phyloP scores from a whole-genome alignment of 331 rosid genomes.

The Malus hybrid region DNA sequence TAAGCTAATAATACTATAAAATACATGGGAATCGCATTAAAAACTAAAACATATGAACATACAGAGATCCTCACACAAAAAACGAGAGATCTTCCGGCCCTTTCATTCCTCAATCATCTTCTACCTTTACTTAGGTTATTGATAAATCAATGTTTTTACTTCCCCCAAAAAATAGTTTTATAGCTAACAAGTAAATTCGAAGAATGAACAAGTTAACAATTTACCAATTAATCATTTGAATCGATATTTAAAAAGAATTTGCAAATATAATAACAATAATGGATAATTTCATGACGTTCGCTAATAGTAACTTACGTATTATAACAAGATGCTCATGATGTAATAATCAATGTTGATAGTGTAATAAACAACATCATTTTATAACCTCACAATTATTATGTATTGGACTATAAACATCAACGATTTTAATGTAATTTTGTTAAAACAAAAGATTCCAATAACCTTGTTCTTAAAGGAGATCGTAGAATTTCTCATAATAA shows the following conservation, averaged over 20 bases:
- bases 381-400: neutral
- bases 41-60: neutral
- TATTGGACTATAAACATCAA: neutral
- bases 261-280: neutral
- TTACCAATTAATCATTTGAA: neutral
- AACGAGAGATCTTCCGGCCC: conserved; percentile 40
- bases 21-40: neutral
- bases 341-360: no score
- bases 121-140: conserved; percentile 42
- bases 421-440: neutral
- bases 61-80: conserved; percentile 36
- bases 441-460: neutral
- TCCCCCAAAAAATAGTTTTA: neutral
- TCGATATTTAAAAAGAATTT: neutral
- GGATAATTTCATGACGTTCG: neutral
- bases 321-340: neutral
- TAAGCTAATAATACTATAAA: conserved; percentile 14
- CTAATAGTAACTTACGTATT: no score
- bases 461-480: neutral
- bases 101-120: conserved; percentile 57
- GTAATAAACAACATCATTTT: no score
- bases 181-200: neutral
- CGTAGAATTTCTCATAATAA: neutral
- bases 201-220: neutral
- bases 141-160: conserved; percentile 8